Conservation (phyloP, 129 eudicot species). For the Cynara cardunculus region DNA sequence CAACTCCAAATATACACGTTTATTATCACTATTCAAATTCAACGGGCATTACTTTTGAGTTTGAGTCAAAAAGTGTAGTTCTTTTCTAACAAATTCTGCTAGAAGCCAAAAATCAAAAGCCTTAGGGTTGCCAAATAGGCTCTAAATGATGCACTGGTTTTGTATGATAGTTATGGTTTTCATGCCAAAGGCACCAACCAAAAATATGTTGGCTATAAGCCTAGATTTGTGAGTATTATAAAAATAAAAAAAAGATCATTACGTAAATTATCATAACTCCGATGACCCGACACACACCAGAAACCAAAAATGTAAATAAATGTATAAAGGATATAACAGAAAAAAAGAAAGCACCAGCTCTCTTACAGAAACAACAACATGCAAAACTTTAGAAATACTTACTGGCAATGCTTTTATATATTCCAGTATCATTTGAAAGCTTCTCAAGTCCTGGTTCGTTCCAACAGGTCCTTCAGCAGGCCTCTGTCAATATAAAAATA, state of each 20-base stretch:
- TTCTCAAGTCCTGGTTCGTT: constrained; percentile 78
- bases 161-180: background rate
- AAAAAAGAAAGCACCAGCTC: background rate
- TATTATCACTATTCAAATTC: background rate
- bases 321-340: background rate
- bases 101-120: background rate
- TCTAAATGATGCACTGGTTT: background rate
- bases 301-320: background rate
- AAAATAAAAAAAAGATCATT: background rate
- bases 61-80: background rate
- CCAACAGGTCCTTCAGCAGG: constrained; percentile 59
- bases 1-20: background rate
- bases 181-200: constrained; percentile 6
- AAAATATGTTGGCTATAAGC: background rate
- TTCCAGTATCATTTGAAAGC: constrained; percentile 80
- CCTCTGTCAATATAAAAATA: constrained; percentile 46
- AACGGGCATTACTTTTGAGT: background rate
- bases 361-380: background rate
- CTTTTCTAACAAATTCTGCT: background rate
- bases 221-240: background rate
- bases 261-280: background rate
- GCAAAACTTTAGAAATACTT: constrained; percentile 25
- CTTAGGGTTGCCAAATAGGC: background rate
- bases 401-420: constrained; percentile 97
- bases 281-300: background rate